These are phyloP conservation scores for Fonsecaea nubica DNA, from an alignment of 2,329 filamentous ascomycete species.

Conservation along the genomic window DNA sequence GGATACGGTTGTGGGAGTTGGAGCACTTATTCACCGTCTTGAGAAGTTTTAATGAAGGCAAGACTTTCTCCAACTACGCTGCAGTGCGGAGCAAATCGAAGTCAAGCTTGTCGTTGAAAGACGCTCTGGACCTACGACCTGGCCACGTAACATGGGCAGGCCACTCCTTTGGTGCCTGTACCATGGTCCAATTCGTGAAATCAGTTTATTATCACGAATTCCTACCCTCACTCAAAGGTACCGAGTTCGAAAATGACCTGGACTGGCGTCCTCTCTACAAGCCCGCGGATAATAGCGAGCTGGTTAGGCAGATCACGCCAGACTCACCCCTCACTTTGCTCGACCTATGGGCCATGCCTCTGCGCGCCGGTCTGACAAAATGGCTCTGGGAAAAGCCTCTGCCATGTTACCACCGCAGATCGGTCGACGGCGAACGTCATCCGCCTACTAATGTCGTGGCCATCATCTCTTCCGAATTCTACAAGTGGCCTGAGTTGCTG, in stretches of 20 bases:
- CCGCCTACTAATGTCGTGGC: slow-evolving; percentile 64
- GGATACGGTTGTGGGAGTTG: slow-evolving; percentile 79
- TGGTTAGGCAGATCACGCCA: slow-evolving; percentile 72
- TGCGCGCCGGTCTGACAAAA: slow-evolving; percentile 67
- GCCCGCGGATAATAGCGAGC: slow-evolving; percentile 61
- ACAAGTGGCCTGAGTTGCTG: slow-evolving; percentile 77
- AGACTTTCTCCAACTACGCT: slow-evolving; percentile 52
- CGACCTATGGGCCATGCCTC: slow-evolving; percentile 80
- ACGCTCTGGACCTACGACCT: slow-evolving; percentile 71
- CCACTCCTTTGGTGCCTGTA: slow-evolving; percentile 81
- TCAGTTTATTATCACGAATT: slow-evolving; percentile 67
- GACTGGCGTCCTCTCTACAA: slow-evolving; percentile 65
- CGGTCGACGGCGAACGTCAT: slow-evolving; percentile 42
- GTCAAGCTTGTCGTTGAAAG: slow-evolving; percentile 55
- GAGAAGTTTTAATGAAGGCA: slow-evolving; percentile 67
- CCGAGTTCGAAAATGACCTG: slow-evolving; percentile 31
- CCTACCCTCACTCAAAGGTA: slow-evolving; percentile 43
- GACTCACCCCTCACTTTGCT: slow-evolving; percentile 71
- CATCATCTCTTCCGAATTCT: slow-evolving; percentile 77
- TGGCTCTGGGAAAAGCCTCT: slow-evolving; percentile 75
- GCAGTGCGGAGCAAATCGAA: slow-evolving; percentile 12
- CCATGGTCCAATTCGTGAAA: slow-evolving; percentile 78
- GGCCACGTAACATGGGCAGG: slow-evolving; percentile 77
- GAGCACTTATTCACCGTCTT: slow-evolving; percentile 73
- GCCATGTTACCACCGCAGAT: slow-evolving; percentile 66